Base-by-base conservation (phyloP, 2,329 filamentous ascomycete species). In the Microdochium nivale region DNA sequence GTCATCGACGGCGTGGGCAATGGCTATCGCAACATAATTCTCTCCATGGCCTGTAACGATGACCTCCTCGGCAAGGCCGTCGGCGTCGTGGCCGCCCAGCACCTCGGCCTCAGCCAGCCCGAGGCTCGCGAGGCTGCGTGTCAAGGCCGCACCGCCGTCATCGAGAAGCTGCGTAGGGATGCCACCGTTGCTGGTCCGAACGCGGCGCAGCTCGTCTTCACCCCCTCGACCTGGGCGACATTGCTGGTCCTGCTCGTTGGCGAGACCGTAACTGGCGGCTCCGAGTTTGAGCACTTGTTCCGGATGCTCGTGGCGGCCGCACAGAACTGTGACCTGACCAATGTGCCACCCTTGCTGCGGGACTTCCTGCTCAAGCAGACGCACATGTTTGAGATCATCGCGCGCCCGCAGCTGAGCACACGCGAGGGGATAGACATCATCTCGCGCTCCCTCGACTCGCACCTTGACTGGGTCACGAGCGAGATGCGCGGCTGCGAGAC, bases 261-360 rank as follows among this genome's bases (percentile, higher is more conserved):
- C 0, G 70, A 72, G 14, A 71, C 69, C 0, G 69, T 72, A 7
- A 72, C 69, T 0, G 69, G 68, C 1, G 67, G 68, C 3, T 61
- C 60, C 21, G 70, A 71, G 30, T 72, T 66, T 48, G 55, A 54
- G 1, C 67, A 67, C 49, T 58, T 72, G 0, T 54, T 70, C 0
- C 61, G 68, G 49, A 68, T 72, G 60, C 55, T 71, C 25, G 59
- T 50, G 11, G 21, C 40, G 9, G 40, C 49, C 11, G 24, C 49
- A 13, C 49, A 50, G 2, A 50, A 50, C 35, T 50, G 49, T 25
- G 33, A 50, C 62, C 7, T 67, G 60, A 23, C 54, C 71, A 1
- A 57, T 57, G 0, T 66, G 0, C 55, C 64, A 0, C 50, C 47
- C 0, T 50, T 37, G 3, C 49, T 64, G 2, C 51, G 55, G 5